These are phyloP conservation scores for Mycena floridula DNA, from an alignment of 768 basidiomycete genomes.

Conservation along the genomic window DNA sequence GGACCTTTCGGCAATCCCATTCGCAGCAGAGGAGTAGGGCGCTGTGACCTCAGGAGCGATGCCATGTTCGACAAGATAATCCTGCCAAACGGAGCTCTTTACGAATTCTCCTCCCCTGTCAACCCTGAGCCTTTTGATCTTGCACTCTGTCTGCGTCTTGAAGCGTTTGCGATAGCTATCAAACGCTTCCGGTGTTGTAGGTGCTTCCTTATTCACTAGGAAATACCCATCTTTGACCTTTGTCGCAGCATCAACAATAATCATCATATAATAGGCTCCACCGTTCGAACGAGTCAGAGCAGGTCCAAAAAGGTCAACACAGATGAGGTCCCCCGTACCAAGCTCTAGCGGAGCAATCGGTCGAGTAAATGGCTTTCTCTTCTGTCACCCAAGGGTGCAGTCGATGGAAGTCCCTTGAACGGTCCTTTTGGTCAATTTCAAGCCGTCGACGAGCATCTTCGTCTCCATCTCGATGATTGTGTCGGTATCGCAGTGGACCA, in stretches of 20 bases:
- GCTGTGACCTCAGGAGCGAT: slow-evolving; percentile 13
- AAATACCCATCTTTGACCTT: neutral
- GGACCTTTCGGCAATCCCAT: neutral
- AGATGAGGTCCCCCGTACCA: neutral
- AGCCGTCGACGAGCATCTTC: neutral
- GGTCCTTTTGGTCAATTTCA: neutral
- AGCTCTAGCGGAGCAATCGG: neutral
- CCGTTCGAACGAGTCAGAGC: neutral
- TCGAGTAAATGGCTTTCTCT: neutral
- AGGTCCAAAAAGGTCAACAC: slow-evolving; percentile 1
- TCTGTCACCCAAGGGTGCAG: neutral
- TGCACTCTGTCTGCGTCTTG: neutral
- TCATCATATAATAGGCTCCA: neutral
- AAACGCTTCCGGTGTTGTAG: slow-evolving; percentile 2
- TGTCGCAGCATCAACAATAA: neutral
- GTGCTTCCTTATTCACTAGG: neutral
- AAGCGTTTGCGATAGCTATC: slow-evolving; percentile 3
- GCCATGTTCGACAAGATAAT: slow-evolving; percentile 9
- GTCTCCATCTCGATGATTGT: no score
- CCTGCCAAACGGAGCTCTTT: slow-evolving; percentile 2
- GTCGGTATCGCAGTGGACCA: no score
- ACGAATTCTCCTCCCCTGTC: slow-evolving; percentile 23
- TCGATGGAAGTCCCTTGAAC: neutral
- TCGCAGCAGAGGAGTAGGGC: slow-evolving; percentile 13
- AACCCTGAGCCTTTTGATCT: slow-evolving; percentile 4